Percentiles rank a stretch among this genome's conserved stretches.
Evolutionary conservation across 2,329 filamentous ascomycete genomes (phyloP).

Genomic region (Colletotrichum coccodes): DNA sequence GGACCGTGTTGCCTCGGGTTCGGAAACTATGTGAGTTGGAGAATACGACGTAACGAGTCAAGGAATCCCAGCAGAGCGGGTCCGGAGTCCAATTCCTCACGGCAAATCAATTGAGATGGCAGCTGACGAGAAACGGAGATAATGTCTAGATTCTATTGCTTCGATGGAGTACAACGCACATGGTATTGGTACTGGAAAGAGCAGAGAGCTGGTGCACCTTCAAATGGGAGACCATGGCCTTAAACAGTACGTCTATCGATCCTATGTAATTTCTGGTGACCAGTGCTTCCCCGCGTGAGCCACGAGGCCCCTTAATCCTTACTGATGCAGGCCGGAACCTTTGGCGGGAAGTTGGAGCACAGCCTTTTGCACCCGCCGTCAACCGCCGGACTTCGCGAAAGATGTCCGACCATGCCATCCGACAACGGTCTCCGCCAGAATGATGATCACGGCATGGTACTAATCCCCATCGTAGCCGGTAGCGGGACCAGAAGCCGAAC

Average conservation of each 20-base stretch:
- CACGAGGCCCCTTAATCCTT: not conserved
- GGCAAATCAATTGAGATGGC: not conserved
- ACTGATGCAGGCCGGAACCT: not conserved
- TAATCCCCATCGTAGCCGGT: not conserved
- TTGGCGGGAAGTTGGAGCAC: not conserved
- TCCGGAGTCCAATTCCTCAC: not conserved
- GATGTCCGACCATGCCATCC: not conserved
- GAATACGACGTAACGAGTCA: constrained; percentile 1
- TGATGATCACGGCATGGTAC: not conserved
- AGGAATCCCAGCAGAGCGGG: constrained; percentile 3
- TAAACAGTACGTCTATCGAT: too few relatives aligned
- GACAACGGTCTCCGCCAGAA: not conserved
- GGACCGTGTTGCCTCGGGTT: not conserved
- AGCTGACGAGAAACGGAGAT: not conserved
- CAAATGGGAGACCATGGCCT: not conserved
- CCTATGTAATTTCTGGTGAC: not conserved
- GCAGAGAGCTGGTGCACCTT: not conserved
- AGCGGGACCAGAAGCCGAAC: constrained; percentile 9
- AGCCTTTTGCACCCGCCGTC: not conserved
- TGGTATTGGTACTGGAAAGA: not conserved
- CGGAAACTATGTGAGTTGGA: not conserved
- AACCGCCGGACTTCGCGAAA: not conserved
- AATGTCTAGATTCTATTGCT: not conserved
- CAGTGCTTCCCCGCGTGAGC: not conserved
- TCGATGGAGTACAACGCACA: not conserved